Evolutionary conservation across 352 stramenopile genomes (phyloP), one percentile per base, ranked within the genome.

Genomic region (Phytophthora fragariaefolia): DNA sequence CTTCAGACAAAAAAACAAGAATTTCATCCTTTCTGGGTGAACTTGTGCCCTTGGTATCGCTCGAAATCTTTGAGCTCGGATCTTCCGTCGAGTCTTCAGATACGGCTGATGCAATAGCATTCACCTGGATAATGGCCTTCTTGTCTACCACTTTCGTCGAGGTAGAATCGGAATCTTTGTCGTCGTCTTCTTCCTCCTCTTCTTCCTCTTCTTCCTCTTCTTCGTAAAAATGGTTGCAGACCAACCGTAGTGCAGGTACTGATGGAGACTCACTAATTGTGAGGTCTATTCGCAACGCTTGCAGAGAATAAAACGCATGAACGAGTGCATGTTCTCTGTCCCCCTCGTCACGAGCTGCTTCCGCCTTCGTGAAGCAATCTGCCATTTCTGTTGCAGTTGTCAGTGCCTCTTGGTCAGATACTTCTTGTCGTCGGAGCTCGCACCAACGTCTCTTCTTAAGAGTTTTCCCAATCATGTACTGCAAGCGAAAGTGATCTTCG

Each of bases 381-480:
- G 89, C 63, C 36, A 90, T 85, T 46, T 74, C 67, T 9, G 51
- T 48, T 17, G 67, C 58, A 20, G 58, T 73, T 27, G 20, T 27
- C 10, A 78, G 20, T 3, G 55, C 63, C 32, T 79, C 66, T 13
- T 42, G 30, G 24, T 65, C 51, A 22, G 42, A 20, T 9, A 22
- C 7, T 18, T 68, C 22, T 12, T 68, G 34, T 12, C 53, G 26
- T 28, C 28, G 42, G 20, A 71, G 48, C n/a, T 82, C 53, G 4
- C 63, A 64, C 73, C 73, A 82, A 2, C 75, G 59, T 27, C 69
- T 73, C 64, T 93, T 92, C 62, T 89, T 91, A 24, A 92, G 28
- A 1, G 76, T 75, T 55, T 95, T 95, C 4, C 85, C 87, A 1
- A 85, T 75, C 80, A 95, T 92, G 46, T 91, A 93, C 15, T 80